Evolutionary conservation across 345 rosid species (phyloP), one percentile per base, ranked within the genome.

Genomic region (Camelina laxa): DNA sequence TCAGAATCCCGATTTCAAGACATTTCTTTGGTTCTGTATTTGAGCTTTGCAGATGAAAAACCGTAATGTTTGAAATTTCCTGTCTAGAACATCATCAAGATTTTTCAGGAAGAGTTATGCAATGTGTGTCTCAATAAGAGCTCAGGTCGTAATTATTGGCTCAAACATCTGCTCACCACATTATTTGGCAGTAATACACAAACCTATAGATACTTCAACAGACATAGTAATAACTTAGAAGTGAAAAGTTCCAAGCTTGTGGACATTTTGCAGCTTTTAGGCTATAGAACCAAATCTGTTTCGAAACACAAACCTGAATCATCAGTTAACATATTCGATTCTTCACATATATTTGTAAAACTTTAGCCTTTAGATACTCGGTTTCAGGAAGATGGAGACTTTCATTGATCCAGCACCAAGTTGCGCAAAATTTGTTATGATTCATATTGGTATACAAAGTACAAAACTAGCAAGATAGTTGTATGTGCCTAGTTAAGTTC

Each of bases 41-140:
- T 48, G 24, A 66, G 20, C 14, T 50, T 35, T 19, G 21, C 39
- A 21, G 72, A 68, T 55, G 51, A 15, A 38, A 36, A 38, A 10
- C 42, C 42, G 14, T 11, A 39, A 1, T 39, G 42, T 39, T 39
- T 39, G 42, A 3, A 39, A 3, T 11, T 39, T 39, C 3, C 14
- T 39, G 42, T 11, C 42, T 39, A 39, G 5, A 39, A 39, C 42
- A 38, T 38, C 20, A 63, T 7, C n/a, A 9, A n/a, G 15, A 58
- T 0, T 22, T 48, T 19, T 9, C 45, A 4, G 57, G 48, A 70
- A 8, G n/a, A 35, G 41, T 31, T 58, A n/a, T 22, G 60, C 20
- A 24, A 24, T 36, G 1, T 36, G 1, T 22, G 35, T 63, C 63
- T 35, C 35, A 13, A 15, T 3, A 41, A 53, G 63, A 20, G 30